Evolutionary conservation across 768 basidiomycete species (phyloP), one percentile per base, ranked within the genome.

Genomic region (Psilocybe azurescens): DNA sequence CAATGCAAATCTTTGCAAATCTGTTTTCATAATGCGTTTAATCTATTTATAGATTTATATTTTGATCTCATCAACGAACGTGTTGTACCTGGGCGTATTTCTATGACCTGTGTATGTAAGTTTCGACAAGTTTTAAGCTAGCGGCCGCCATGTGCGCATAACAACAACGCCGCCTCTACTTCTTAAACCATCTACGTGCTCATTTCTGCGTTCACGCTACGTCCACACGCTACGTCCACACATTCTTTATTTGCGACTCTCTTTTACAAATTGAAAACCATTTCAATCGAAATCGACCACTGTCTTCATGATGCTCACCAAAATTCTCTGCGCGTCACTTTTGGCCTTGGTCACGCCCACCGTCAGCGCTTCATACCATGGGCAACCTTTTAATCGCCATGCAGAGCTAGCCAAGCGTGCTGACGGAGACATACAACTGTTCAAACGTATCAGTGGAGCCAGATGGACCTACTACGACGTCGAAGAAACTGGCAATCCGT

Each of bases 381-480:
- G 14, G 14, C 41, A 5, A 51, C 57, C 62, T 60, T 67, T 69
- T 69, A 72, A 74, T 57, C 83, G 76, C 56, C 83, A 85, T 65
- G 75, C 79, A 54, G 81, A 82, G 41, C 67, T 87, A 44, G 82
- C 83, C 16, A 77, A 75, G 47, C 83, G 85, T 20, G 77, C 78
- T 33, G 73, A 74, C 53, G 78, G 78, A 32, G 77, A 81, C 55
- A 66, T 82, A 3, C 67, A 72, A 28, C 66, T 84, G 44, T 73
- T 74, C 36, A 79, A 77, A 64, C 79, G 83, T 7, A 79, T 69
- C 59, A 58, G 60, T 39, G 61, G 65, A 55, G 71, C 81, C 1
- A 79, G 79, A 48, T 83, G 82, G 73, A 82, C 86, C 14, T 89
- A 76, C 64, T 89, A 87, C 67, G 78, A 79, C 47, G 67, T 69